Conservation (phyloP, 129 eudicot genomes). For the Kitagawia praeruptora region DNA sequence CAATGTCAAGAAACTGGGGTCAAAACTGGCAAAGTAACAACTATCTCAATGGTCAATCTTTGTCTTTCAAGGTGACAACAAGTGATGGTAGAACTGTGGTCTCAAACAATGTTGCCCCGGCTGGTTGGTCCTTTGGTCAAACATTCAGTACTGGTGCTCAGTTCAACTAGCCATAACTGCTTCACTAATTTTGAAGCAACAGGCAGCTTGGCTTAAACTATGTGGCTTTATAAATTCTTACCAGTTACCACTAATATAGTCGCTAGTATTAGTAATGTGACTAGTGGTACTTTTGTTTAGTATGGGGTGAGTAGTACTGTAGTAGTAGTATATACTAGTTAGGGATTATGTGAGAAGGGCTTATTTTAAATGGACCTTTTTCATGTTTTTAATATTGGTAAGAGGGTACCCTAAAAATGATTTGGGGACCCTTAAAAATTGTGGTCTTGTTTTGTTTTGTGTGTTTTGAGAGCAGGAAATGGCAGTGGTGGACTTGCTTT, state of each 20-base stretch:
- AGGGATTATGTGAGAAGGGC: slow-evolving; percentile 7
- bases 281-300: neutral
- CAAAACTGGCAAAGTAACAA: slow-evolving; percentile 61
- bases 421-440: slow-evolving; percentile 10
- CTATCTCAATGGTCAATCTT: slow-evolving; percentile 41
- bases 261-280: slow-evolving; percentile 18
- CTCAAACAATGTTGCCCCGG: slow-evolving; percentile 41
- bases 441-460: slow-evolving; percentile 3
- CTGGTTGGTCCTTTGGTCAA: slow-evolving; percentile 55
- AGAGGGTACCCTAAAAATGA: slow-evolving; percentile 11
- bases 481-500: slow-evolving; percentile 39
- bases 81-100: slow-evolving; percentile 47
- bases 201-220: neutral
- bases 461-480: slow-evolving; percentile 1
- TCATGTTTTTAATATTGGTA: slow-evolving; percentile 16
- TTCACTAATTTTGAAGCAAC: neutral
- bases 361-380: slow-evolving; percentile 23
- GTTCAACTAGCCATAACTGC: slow-evolving; percentile 16
- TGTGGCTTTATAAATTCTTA: neutral
- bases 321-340: neutral
- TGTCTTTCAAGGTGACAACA: slow-evolving; percentile 55
- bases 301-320: neutral
- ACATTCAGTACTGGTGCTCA: slow-evolving; percentile 46
- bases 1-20: slow-evolving; percentile 65
- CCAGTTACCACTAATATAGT: slow-evolving; percentile 1